Evolutionary conservation across 176 grass and related monocot species (phyloP).

Genomic region (Hyparrhenia diplandra): DNA sequence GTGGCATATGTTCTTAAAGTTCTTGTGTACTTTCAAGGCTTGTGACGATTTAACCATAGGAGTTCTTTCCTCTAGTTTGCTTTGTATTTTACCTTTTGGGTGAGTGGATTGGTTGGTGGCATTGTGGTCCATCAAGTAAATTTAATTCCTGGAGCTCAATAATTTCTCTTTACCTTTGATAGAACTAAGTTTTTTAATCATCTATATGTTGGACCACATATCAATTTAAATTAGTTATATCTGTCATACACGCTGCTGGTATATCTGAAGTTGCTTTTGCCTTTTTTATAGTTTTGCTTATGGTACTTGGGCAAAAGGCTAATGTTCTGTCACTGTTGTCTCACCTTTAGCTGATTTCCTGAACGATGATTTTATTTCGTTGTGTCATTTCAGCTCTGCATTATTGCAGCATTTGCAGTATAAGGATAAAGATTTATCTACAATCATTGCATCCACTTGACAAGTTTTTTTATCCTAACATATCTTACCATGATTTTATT

Average conservation of each 20-base stretch:
- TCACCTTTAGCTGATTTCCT: conserved; percentile 27
- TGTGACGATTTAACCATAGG: conserved; percentile 24
- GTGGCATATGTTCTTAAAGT: conserved; percentile 36
- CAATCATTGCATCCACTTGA: neutral
- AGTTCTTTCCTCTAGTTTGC: conserved; percentile 27
- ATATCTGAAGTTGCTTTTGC: conserved; percentile 29
- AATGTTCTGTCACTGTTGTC: conserved; percentile 24
- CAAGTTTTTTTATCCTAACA: neutral
- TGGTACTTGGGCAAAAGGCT: conserved; percentile 23
- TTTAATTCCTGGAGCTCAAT: conserved; percentile 33
- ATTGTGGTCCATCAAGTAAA: conserved; percentile 50
- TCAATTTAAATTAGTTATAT: conserved; percentile 31
- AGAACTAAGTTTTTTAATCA: conserved; percentile 6
- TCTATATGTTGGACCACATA: conserved; percentile 42
- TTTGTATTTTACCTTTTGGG: conserved; percentile 28
- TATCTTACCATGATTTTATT: neutral
- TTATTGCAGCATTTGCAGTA: neutral
- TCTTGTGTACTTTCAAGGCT: conserved; percentile 37
- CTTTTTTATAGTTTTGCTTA: conserved; percentile 29
- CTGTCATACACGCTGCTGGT: conserved; percentile 23
- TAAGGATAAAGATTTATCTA: conserved; percentile 14
- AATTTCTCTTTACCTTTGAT: conserved; percentile 14
- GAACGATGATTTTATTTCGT: conserved; percentile 1
- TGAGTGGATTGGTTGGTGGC: conserved; percentile 26
- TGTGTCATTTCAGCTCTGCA: neutral